Percentiles rank a stretch among this genome's conserved stretches.
These are phyloP conservation scores for Chaetoceros tenuissimus DNA, from an alignment of 108 stramenopile species.

Conservation along the genomic window DNA sequence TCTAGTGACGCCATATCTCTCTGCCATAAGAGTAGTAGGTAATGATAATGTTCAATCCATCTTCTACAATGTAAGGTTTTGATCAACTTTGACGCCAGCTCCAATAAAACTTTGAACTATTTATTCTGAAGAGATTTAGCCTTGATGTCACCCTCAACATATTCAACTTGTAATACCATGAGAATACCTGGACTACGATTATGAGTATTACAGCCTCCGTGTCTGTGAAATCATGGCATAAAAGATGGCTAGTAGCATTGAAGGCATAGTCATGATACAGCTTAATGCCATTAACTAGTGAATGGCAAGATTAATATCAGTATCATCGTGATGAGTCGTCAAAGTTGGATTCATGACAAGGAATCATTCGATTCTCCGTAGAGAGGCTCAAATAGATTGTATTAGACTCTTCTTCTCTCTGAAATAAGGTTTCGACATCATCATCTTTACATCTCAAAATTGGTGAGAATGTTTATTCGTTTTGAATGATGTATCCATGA, in stretches of 20 bases:
- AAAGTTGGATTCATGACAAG: slow-evolving; percentile 49
- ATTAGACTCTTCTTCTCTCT: too few relatives aligned
- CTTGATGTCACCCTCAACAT: slow-evolving; percentile 21
- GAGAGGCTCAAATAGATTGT: too few relatives aligned
- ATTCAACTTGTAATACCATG: slow-evolving; percentile 64
- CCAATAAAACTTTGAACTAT: slow-evolving; percentile 23
- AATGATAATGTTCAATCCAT: slow-evolving; percentile 12
- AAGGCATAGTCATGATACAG: slow-evolving; percentile 49
- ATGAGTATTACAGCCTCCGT: slow-evolving; percentile 29
- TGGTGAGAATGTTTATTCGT: slow-evolving; percentile 44
- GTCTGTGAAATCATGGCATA: slow-evolving; percentile 25
- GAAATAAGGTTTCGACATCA: slow-evolving; percentile 59
- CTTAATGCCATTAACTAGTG: slow-evolving; percentile 40
- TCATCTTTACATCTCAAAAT: slow-evolving; percentile 61
- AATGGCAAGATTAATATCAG: slow-evolving; percentile 23
- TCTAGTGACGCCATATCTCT: slow-evolving; percentile 55
- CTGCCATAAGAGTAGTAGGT: slow-evolving; percentile 36
- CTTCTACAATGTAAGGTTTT: slow-evolving; percentile 17
- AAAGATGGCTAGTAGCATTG: slow-evolving; percentile 18
- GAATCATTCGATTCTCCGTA: too few relatives aligned
- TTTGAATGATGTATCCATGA: too few relatives aligned
- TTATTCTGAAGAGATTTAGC: slow-evolving; percentile 8
- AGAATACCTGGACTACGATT: slow-evolving; percentile 53
- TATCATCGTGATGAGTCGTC: slow-evolving; percentile 15
- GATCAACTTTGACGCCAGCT: slow-evolving; percentile 26